Evolutionary conservation across 768 basidiomycete species (phyloP).

Genomic region (Leccinum barrowsii): DNA sequence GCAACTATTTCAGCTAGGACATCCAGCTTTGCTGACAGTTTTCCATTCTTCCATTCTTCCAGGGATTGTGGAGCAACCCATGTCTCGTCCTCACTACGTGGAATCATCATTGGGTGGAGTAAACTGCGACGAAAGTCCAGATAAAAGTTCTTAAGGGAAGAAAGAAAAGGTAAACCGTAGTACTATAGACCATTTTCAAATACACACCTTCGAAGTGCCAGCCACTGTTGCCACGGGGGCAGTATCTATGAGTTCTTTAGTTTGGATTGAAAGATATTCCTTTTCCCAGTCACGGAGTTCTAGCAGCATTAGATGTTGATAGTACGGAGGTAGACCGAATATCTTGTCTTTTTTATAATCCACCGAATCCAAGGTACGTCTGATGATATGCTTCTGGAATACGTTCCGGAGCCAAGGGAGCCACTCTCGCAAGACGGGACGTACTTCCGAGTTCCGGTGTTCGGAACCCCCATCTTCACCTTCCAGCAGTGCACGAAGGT

Average conservation of each 20-base stretch:
- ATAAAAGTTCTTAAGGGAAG: too few species aligned
- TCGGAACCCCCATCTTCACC: neutral
- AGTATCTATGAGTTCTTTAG: neutral
- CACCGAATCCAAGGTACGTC: neutral
- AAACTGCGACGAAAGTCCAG: too few species aligned
- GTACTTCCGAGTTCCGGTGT: neutral
- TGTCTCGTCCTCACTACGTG: too few species aligned
- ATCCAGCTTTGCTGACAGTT: too few species aligned
- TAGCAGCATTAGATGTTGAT: neutral
- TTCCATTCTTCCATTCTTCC: too few species aligned
- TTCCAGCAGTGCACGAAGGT: neutral
- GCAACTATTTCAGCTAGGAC: too few species aligned
- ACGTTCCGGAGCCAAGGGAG: neutral
- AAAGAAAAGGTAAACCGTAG: too few species aligned
- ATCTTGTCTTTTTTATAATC: neutral
- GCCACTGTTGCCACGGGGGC: neutral
- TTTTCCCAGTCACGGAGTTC: neutral
- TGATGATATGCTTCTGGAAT: neutral
- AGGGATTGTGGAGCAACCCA: too few species aligned
- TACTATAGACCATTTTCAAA: neutral
- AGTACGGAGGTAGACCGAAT: neutral
- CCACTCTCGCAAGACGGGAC: neutral
- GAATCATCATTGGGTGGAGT: too few species aligned
- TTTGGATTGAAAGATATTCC: neutral
- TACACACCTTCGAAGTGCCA: neutral